These are phyloP conservation scores for Amaranthus tricolor DNA, from an alignment of 179 eudicot species.

Conservation along the genomic window DNA sequence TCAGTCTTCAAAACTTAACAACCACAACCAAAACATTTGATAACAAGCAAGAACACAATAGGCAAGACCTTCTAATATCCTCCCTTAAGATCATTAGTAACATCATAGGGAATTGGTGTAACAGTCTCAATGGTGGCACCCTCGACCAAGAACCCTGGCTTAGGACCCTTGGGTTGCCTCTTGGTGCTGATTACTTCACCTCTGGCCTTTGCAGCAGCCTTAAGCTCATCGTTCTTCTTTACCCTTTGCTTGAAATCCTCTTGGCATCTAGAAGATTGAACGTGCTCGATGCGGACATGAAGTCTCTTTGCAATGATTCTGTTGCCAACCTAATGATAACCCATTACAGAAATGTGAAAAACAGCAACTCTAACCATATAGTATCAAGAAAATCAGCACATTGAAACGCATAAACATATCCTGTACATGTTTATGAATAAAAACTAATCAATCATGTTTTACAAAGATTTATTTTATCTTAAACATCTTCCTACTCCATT, in stretches of 20 bases:
- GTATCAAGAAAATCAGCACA: neutral
- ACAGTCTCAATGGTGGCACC: conserved; percentile 85
- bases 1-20: conserved; percentile 26
- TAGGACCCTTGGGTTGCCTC: conserved; percentile 78
- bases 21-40: conserved; percentile 6
- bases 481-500: no score
- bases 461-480: no score
- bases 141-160: conserved; percentile 78
- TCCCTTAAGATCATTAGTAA: conserved; percentile 84
- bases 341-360: neutral
- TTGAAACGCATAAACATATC: no score
- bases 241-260: conserved; percentile 64
- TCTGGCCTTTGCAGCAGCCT: conserved; percentile 71
- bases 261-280: conserved; percentile 67
- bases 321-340: conserved; percentile 49
- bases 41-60: conserved; percentile 2
- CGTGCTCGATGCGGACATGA: conserved; percentile 81
- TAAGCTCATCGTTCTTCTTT: conserved; percentile 66
- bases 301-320: conserved; percentile 76
- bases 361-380: neutral
- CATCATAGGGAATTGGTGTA: conserved; percentile 88
- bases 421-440: neutral
- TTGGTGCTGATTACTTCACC: conserved; percentile 76
- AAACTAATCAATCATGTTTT: no score
- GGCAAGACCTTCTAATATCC: conserved; percentile 42